phyloP scores from a whole-genome alignment of 2,329 filamentous ascomycete genomes.

The Zymoseptoria brevis region DNA sequence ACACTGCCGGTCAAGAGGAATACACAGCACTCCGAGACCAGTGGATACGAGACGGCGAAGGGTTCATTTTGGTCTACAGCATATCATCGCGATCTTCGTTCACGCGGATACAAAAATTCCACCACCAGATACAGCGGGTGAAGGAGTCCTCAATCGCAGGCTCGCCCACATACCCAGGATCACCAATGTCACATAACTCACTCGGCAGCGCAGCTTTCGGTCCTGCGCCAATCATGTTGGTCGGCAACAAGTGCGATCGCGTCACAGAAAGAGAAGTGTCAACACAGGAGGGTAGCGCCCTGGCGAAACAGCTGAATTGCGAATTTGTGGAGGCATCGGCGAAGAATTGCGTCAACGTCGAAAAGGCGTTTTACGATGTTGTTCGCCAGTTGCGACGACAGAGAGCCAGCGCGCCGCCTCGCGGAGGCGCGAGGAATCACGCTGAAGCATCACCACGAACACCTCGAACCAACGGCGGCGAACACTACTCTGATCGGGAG shows the following conservation, averaged over 20 bases:
- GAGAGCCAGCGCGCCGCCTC: constrained; percentile 37
- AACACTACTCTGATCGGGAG: not conserved
- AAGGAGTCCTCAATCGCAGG: constrained; percentile 75
- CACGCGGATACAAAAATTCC: constrained; percentile 86
- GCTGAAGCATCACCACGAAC: not conserved
- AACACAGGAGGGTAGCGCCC: constrained; percentile 85
- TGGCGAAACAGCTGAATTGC: constrained; percentile 86
- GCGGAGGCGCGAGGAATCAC: constrained; percentile 9
- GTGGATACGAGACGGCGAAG: constrained; percentile 97
- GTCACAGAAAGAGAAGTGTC: constrained; percentile 94
- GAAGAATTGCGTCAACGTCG: constrained; percentile 97
- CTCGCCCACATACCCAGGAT: constrained; percentile 69
- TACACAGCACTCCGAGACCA: constrained; percentile 95
- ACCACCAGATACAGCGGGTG: constrained; percentile 93
- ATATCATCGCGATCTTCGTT: constrained; percentile 96
- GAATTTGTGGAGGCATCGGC: constrained; percentile 96
- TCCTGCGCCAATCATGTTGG: constrained; percentile 90
- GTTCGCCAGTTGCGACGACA: constrained; percentile 83
- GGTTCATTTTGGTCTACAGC: constrained; percentile 95
- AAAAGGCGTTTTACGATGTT: constrained; percentile 97
- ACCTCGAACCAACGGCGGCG: constrained; percentile 1
- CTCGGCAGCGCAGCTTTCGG: constrained; percentile 48
- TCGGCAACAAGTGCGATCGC: constrained; percentile 96
- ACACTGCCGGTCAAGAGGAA: constrained; percentile 97
- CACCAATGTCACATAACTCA: constrained; percentile 53